Evolutionary conservation across 23 red algal genomes (phyloP).

Genomic region (Gracilariopsis chorda): DNA sequence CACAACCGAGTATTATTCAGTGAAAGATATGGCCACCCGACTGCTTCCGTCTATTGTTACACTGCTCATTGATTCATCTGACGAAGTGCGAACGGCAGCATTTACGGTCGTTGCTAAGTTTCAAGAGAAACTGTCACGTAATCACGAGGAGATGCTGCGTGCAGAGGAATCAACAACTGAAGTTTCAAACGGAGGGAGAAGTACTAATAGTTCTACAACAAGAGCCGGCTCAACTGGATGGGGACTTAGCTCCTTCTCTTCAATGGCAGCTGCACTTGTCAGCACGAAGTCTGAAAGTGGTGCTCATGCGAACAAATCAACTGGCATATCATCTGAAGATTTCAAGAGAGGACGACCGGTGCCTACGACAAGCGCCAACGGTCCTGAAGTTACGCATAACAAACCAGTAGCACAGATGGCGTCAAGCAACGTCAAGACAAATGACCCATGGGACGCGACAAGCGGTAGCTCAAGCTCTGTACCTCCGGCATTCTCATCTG

Average conservation of each 20-base stretch:
- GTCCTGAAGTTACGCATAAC: neutral
- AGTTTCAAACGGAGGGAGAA: neutral
- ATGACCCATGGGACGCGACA: neutral
- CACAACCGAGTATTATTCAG: constrained; percentile 53
- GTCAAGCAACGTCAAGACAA: neutral
- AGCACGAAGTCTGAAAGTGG: neutral
- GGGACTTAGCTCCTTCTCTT: constrained; percentile 68
- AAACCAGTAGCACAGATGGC: neutral
- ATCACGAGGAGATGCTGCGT: constrained; percentile 43
- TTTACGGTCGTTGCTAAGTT: constrained; percentile 64
- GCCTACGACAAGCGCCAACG: neutral
- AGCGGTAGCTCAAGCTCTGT: neutral
- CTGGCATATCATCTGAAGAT: constrained; percentile 54
- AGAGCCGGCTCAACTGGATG: constrained; percentile 23
- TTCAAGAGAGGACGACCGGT: constrained; percentile 1
- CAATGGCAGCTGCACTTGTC: constrained; percentile 53
- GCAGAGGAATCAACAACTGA: neutral
- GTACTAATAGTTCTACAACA: neutral
- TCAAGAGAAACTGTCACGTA: constrained; percentile 11
- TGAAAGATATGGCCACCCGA: constrained; percentile 67
- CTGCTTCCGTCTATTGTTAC: constrained; percentile 68
- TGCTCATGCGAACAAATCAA: neutral
- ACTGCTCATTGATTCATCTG: constrained; percentile 59
- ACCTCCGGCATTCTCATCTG: neutral
- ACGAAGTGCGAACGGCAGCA: constrained; percentile 59